Evolutionary conservation across 1,139 yeast species (phyloP).

Genomic region (Scheffersomyces stambukii): DNA sequence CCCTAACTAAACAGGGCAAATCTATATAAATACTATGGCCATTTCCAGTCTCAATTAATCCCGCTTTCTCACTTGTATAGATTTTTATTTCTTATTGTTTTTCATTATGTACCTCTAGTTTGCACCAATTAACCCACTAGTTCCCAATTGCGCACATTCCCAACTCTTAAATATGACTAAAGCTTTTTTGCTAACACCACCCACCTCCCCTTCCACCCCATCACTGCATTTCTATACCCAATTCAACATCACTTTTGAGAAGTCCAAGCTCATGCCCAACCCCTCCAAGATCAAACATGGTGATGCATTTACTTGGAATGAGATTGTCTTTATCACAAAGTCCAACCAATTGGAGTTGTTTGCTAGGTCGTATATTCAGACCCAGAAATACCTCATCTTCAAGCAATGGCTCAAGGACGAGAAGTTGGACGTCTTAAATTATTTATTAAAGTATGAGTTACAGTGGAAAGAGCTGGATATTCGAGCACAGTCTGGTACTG

Average conservation of each 20-base stretch:
- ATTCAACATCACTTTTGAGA: conserved; percentile 13
- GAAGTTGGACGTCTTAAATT: conserved; percentile 30
- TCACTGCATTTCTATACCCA: conserved; percentile 7
- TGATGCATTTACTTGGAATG: conserved; percentile 32
- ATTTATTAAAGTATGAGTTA: conserved; percentile 32
- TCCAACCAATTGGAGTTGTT: conserved; percentile 34
- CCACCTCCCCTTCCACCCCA: conserved; percentile 7
- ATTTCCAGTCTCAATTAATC: too few species aligned
- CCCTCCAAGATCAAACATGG: conserved; percentile 31
- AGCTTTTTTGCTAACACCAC: conserved; percentile 9
- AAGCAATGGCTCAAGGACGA: conserved; percentile 26
- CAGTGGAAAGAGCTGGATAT: conserved; percentile 28
- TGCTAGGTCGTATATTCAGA: conserved; percentile 34
- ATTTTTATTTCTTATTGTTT: too few species aligned
- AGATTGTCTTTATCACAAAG: conserved; percentile 25
- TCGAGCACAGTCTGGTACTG: conserved; percentile 18
- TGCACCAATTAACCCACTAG: conserved; percentile 2
- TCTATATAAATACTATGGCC: too few species aligned
- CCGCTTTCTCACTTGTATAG: too few species aligned
- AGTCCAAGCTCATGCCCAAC: conserved; percentile 37
- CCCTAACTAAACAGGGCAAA: too few species aligned
- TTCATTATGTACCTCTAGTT: too few species aligned
- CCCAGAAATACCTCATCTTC: conserved; percentile 30
- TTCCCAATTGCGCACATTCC: background rate
- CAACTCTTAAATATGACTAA: conserved; percentile 2